Evolutionary conservation across 1,139 yeast species (phyloP), one percentile per base, ranked within the genome.

Genomic region (Ogataea hybrid): DNA sequence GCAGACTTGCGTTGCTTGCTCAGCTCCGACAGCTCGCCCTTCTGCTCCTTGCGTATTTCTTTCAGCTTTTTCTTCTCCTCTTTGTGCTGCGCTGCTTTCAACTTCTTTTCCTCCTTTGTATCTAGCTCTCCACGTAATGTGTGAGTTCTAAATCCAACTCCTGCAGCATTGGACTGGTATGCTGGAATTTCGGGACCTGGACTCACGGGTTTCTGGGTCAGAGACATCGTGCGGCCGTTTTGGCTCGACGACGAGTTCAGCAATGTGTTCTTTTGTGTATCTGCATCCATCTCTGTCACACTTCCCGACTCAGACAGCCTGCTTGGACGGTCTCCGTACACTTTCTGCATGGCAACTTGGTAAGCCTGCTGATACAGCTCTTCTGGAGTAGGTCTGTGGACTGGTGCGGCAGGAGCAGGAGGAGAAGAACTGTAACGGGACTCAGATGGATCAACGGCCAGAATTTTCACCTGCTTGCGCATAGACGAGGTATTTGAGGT

Each of bases 321-420:
- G 11, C 12, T 27, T 16, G 28, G 27, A 8, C 27, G 29, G 10
- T 22, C 52, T 7, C 65, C 65, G 45, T 61, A 62, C 9, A 62
- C 65, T 34, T 52, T 61, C 23, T 50, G 50, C 42, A 53, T 48
- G 1, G 67, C 66, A 10, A 56, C 51, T 37, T 54, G 57, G 21
- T 51, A 48, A 0, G 66, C 66, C 28, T 45, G 37, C 28, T 53
- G 54, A 36, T 61, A 61, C 54, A 61, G 49, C 38, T 62, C 61
- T n/a, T 55, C 63, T 1, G 54, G 57, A 3, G 63, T 48, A 7
- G 48, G 39, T 28, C 48, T 48, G 10, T 10, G 12, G 18, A 30
- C 9, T 10, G 34, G 15, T 16, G 30, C 16, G 11, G 34, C 30
- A 18, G 39, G 11, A n/a, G 12, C 27, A 23, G 27, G 12, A 23